Evolutionary conservation across 2,329 filamentous ascomycete species (phyloP).

Genomic region (Paecilomyces dactylethromorphus): DNA sequence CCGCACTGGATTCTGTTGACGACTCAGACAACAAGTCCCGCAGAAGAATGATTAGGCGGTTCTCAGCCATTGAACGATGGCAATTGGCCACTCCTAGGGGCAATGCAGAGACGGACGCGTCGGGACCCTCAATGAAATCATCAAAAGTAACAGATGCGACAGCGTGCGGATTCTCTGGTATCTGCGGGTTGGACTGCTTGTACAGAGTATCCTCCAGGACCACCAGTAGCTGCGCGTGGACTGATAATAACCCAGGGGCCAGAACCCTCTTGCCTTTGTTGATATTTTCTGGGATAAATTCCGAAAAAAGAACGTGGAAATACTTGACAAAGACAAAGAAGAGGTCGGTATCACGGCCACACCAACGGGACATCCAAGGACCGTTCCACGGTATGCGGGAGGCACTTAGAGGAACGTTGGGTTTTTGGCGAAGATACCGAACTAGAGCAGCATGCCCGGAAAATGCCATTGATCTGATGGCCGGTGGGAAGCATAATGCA

Average conservation of each 20-base stretch:
- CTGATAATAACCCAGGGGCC: slow-evolving; percentile 69
- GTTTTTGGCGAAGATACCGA: slow-evolving; percentile 56
- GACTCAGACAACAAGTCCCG: slow-evolving; percentile 69
- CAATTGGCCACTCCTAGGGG: slow-evolving; percentile 63
- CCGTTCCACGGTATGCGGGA: slow-evolving; percentile 77
- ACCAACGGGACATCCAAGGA: slow-evolving; percentile 79
- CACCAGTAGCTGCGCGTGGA: slow-evolving; percentile 74
- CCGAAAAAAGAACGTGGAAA: slow-evolving; percentile 70
- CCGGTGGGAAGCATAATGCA: slow-evolving; percentile 62
- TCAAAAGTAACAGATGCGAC: slow-evolving; percentile 58
- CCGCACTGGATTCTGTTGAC: slow-evolving; percentile 45
- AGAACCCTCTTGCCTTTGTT: slow-evolving; percentile 53
- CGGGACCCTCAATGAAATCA: slow-evolving; percentile 57
- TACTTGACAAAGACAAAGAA: slow-evolving; percentile 91
- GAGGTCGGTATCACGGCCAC: slow-evolving; percentile 77
- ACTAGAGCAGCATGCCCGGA: slow-evolving; percentile 55
- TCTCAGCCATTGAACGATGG: slow-evolving; percentile 78
- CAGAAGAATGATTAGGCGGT: slow-evolving; percentile 73
- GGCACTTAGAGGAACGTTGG: slow-evolving; percentile 61
- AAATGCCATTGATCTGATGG: slow-evolving; percentile 56
- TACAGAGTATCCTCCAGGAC: slow-evolving; percentile 80
- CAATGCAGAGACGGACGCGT: slow-evolving; percentile 59
- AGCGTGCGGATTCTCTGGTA: slow-evolving; percentile 37
- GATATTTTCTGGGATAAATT: slow-evolving; percentile 57
- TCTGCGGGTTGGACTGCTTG: slow-evolving; percentile 52